Conservation (phyloP, 495 filamentous ascomycete species). For the Penicillium soppii region DNA sequence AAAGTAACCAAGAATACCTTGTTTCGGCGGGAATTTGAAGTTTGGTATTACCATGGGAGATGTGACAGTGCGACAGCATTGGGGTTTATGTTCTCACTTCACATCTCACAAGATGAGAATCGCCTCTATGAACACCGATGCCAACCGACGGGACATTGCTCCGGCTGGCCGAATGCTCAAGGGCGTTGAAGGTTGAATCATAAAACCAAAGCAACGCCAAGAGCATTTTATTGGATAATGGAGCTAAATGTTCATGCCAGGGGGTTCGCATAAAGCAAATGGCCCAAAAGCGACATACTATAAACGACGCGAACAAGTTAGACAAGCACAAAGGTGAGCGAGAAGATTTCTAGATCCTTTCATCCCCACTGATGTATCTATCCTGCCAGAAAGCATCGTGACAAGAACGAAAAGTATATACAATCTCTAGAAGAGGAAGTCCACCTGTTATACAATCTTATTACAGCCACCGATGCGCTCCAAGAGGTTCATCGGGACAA, state of each 20-base stretch:
- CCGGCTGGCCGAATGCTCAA: background rate
- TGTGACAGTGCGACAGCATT: background rate
- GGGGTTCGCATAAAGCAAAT: background rate
- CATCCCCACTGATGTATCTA: background rate
- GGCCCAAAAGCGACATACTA: background rate
- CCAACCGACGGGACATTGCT: background rate
- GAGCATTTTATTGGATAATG: background rate
- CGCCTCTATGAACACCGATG: background rate
- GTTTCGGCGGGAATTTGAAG: background rate
- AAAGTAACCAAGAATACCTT: background rate
- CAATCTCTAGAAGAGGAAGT: background rate
- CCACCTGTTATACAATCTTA: background rate
- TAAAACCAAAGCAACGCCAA: background rate
- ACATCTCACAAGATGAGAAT: background rate
- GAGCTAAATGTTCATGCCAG: background rate
- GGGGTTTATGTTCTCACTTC: background rate
- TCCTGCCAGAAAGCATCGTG: background rate
- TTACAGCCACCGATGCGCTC: background rate
- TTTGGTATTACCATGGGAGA: background rate
- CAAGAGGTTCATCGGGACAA: background rate
- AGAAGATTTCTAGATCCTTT: background rate
- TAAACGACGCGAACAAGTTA: background rate
- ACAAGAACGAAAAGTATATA: background rate
- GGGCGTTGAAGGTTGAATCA: background rate
- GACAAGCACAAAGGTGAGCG: background rate